Base-by-base conservation (phyloP, 2,329 filamentous ascomycete species). In the Aspergillus aculeatinus region DNA sequence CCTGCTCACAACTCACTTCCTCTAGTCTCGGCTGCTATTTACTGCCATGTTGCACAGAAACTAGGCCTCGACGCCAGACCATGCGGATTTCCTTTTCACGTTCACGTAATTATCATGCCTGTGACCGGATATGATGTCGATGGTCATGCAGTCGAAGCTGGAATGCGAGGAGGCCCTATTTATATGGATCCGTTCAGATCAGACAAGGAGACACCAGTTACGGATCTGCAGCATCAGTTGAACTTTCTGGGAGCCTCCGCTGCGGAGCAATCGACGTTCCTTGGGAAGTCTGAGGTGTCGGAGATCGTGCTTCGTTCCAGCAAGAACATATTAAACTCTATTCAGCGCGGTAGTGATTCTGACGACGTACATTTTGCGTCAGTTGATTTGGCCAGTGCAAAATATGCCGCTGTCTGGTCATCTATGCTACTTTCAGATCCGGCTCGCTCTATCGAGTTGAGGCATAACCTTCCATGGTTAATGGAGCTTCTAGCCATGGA, bases 11-110 rank as follows among this genome's bases (percentile, higher is more conserved):
- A 90, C 29, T 94, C 92, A 1, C 82, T 97, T 9, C 95, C 94
- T 1, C 82, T 97, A 54, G 89, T 97, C 62, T 95, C 92, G 1
- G 89, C 89, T 58, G 89, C 89, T 61, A 96, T 98, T 63, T 99
- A 89, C 76, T 95, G 90, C 70, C 88, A 87, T 59, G 75, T 98
- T 16, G 93, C 92, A 0, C 82, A 85, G 57, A 84, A 89, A 42
- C 73, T 97, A 12, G 90, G 89, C 1, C 76, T 99, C 51, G 83
- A 89, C 66, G 91, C 93, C 0, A 85, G 87, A 35, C 92, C 90
- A 57, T 94, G 90, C 67, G 88, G 89, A 48, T 90, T 94, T 69
- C 92, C 94, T 3, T 90, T 87, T 64, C 92, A 97, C 71, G 91
- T 96, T 14, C 89, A 96, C 71, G 90, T 87, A 19, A 87, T 96